phyloP scores from a whole-genome alignment of 1,284 basidiomycete species.

The Xerocomus nothofagi region DNA sequence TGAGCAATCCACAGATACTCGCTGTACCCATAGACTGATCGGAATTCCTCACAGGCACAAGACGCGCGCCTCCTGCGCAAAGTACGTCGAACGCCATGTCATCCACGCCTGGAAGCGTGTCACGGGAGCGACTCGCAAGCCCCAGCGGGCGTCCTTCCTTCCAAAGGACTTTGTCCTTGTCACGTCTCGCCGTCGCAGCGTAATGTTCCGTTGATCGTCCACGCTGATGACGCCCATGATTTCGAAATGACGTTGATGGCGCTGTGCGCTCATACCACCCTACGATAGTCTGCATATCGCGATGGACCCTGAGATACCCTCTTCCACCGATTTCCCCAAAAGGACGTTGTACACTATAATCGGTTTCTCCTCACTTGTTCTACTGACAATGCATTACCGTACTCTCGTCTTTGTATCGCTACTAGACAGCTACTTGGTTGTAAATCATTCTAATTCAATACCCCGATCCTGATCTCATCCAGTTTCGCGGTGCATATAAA shows the following conservation, averaged over 20 bases:
- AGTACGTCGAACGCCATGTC: conserved; percentile 56
- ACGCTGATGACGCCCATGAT: conserved; percentile 11
- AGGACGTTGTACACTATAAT: conserved; percentile 10
- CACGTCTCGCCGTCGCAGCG: conserved; percentile 53
- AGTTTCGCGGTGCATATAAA: neutral
- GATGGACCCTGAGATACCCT: conserved; percentile 3
- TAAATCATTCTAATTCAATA: neutral
- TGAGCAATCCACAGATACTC: conserved; percentile 7
- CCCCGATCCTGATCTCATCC: neutral
- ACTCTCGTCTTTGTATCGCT: conserved; percentile 7
- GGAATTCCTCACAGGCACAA: conserved; percentile 17
- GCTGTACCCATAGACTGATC: neutral
- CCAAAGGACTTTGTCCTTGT: conserved; percentile 62
- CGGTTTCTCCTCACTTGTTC: neutral
- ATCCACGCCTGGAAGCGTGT: conserved; percentile 61
- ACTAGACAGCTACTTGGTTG: neutral
- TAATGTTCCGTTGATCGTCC: conserved; percentile 31
- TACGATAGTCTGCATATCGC: conserved; percentile 9
- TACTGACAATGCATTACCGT: neutral
- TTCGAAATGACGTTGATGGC: conserved; percentile 5
- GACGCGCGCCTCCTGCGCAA: conserved; percentile 40
- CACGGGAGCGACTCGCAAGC: conserved; percentile 51
- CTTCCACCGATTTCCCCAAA: neutral
- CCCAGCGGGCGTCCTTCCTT: conserved; percentile 51
- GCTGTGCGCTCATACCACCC: conserved; percentile 13